Base-by-base conservation (phyloP, 768 basidiomycete species). In the Macrolepiota fuliginosa region DNA sequence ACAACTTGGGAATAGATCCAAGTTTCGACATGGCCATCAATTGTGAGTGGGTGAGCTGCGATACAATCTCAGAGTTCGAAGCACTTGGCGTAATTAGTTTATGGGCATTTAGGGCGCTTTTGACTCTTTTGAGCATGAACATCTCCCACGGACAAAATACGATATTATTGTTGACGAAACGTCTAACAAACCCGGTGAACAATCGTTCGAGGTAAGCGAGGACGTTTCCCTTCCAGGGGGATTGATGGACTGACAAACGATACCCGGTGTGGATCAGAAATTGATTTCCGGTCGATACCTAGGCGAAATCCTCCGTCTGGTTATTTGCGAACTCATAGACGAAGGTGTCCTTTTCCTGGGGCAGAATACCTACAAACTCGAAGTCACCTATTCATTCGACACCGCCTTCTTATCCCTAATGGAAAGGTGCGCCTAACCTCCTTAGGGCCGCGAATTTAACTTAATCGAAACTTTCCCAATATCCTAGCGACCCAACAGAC, bases 341-440 rank as follows among this genome's bases (percentile, higher is more conserved):
- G 91, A 95, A 66, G 97, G 96, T 74, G 91, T 96, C 19, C 84
- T 99, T 56, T 99, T 99, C 87, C 84, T 97, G 32, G 96, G 97
- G 25, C 96, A 99, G 76, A 94, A 96, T 73, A 97, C 96, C 1
- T 98, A 98, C 84, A 98, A 98, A 80, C 85, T 99, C 40, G 96
- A 98, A 76, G 92, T 84, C 65, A 86, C 94, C 19, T 95, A 95
- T 72, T 88, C 84, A 29, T 88, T 99, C 68, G 96, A 99, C 73
- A 99, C 97, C 1, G 96, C 96, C 1, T 98, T 98, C 81, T 78
- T 99, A 63, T 96, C 94, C 45, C 81, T 98, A 47, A 97, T 99
- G 90, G 96, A 98, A 77, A 92, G 88, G 94, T 91, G 64, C 15
- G 72, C 25, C 29, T 35, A 24, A 53, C 27, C 40, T 51, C 50